A percentile compares a stretch with the other conserved stretches of the same genome.
Evolutionary conservation across 345 rosid species (phyloP).

Genomic region (Pseudoturritis turrita): DNA sequence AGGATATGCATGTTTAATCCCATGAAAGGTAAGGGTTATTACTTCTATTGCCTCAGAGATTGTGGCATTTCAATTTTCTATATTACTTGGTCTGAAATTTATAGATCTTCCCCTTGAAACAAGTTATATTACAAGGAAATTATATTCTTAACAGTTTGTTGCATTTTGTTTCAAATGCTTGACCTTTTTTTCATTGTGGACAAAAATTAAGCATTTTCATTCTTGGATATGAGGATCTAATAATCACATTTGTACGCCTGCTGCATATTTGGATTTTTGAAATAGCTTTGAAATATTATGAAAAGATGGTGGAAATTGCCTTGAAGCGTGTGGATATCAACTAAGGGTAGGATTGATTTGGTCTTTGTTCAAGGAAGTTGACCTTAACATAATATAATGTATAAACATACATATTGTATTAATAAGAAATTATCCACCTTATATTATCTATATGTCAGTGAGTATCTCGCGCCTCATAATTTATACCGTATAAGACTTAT

Average conservation of each 20-base stretch:
- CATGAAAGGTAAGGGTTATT: conserved; percentile 6
- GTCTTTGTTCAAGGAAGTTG: not conserved
- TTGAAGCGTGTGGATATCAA: not conserved
- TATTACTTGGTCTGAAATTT: not conserved
- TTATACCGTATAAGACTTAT: not conserved
- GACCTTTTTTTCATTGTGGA: not conserved
- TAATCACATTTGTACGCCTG: not conserved
- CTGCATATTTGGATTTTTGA: not conserved
- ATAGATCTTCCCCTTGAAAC: not conserved
- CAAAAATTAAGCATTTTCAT: too few relatives aligned
- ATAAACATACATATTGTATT: not conserved
- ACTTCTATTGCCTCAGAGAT: not conserved
- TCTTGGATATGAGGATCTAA: not conserved
- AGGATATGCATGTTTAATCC: not conserved
- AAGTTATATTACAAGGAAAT: too few relatives aligned
- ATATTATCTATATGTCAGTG: not conserved
- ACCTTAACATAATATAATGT: not conserved
- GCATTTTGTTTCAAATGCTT: not conserved
- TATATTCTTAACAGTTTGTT: not conserved
- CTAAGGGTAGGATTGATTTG: not conserved
- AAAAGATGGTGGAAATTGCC: conserved; percentile 4
- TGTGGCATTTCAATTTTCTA: not conserved
- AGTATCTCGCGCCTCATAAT: not conserved
- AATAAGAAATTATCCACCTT: not conserved
- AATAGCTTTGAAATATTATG: not conserved